These are phyloP conservation scores for Lupinus albus DNA, from an alignment of 306 rosid species.

Conservation along the genomic window DNA sequence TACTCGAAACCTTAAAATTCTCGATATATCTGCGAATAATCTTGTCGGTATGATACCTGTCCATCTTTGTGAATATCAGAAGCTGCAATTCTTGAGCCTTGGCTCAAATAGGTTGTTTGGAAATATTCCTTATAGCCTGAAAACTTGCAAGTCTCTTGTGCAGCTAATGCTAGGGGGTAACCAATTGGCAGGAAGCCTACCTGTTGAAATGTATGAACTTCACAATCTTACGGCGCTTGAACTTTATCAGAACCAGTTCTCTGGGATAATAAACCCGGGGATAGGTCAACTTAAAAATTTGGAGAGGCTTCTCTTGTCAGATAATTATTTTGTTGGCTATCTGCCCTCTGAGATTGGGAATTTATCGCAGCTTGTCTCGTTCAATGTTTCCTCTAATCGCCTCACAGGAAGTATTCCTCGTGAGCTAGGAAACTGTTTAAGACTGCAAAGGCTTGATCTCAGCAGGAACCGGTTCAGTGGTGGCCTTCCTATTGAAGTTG, in stretches of 20 bases:
- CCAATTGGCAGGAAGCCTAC: conserved; percentile 61
- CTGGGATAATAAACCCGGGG: conserved; percentile 56
- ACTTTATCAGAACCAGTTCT: conserved; percentile 59
- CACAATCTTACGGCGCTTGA: conserved; percentile 75
- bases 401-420: conserved; percentile 63
- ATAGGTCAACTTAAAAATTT: conserved; percentile 55
- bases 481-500: conserved; percentile 57
- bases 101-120: conserved; percentile 74
- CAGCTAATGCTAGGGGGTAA: conserved; percentile 79
- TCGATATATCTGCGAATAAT: conserved; percentile 67
- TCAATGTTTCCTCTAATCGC: conserved; percentile 65
- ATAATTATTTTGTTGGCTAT: conserved; percentile 57
- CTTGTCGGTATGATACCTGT: conserved; percentile 66
- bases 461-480: conserved; percentile 67
- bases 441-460: conserved; percentile 75
- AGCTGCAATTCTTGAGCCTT: conserved; percentile 67
- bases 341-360: conserved; percentile 71
- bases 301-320: conserved; percentile 70
- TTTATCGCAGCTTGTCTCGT: conserved; percentile 57
- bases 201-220: conserved; percentile 60
- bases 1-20: conserved; percentile 56
- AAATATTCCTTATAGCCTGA: conserved; percentile 64
- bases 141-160: conserved; percentile 66
- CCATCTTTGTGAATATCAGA: conserved; percentile 60
- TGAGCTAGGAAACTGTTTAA: conserved; percentile 67